Conservation (phyloP, 2,329 filamentous ascomycete species). For the Aspergillus sp. region DNA sequence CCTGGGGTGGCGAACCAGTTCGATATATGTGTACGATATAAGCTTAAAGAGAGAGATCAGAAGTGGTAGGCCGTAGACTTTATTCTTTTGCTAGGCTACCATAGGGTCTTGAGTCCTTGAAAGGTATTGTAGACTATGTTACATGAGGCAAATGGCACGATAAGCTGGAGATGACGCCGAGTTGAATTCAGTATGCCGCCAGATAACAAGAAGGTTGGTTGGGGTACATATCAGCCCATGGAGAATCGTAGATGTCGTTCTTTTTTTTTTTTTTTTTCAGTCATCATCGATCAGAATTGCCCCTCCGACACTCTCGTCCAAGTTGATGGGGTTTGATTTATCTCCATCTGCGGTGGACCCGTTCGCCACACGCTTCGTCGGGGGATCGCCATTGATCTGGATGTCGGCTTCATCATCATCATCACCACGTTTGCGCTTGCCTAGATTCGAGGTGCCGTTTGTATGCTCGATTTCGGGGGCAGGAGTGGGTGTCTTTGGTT, state of each 20-base stretch:
- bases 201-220: not conserved
- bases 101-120: constrained; percentile 9
- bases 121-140: constrained; percentile 23
- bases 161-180: not conserved
- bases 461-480: constrained; percentile 33
- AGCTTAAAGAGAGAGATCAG: not conserved
- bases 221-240: not conserved
- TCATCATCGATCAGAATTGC: constrained; percentile 66
- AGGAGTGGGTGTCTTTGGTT: constrained; percentile 45
- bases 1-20: no score
- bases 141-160: constrained; percentile 19
- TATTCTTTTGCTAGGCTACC: constrained; percentile 13
- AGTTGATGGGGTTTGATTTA: constrained; percentile 39
- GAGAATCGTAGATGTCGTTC: not conserved
- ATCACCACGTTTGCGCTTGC: constrained; percentile 52
- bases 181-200: constrained; percentile 1
- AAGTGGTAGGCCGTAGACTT: not conserved
- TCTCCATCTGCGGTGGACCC: constrained; percentile 48
- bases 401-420: constrained; percentile 48
- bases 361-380: constrained; percentile 45
- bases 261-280: constrained; percentile 7
- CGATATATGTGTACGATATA: not conserved
- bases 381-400: constrained; percentile 41
- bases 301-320: constrained; percentile 60
- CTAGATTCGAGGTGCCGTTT: constrained; percentile 30